A percentile compares a stretch with the other conserved stretches of the same genome.
These are phyloP conservation scores for Asterochloris erici DNA, from an alignment of 139 green algal species.

Conservation along the genomic window DNA sequence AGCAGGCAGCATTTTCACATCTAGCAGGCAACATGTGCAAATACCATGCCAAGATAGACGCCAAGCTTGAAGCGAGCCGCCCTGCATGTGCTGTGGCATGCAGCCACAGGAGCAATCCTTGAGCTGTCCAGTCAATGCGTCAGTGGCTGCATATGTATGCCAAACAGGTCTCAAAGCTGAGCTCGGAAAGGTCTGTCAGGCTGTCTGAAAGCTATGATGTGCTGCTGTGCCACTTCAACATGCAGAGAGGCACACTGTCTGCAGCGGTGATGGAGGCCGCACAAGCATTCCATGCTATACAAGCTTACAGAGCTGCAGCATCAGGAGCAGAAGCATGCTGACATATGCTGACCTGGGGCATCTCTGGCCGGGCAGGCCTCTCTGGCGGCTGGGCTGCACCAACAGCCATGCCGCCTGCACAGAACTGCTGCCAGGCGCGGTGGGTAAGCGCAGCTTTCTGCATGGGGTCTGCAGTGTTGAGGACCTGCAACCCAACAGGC, in stretches of 20 bases:
- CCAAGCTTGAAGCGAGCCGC: not conserved
- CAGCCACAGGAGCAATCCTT: not conserved
- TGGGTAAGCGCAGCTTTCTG: conserved; percentile 10
- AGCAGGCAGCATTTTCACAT: not conserved
- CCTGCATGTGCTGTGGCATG: not conserved
- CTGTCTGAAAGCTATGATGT: not conserved
- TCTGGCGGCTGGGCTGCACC: not conserved
- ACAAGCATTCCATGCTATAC: too few relatives aligned
- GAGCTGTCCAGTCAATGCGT: not conserved
- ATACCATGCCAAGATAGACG: not conserved
- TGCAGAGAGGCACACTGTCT: not conserved
- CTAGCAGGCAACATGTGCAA: not conserved
- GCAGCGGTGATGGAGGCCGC: not conserved
- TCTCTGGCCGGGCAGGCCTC: not conserved
- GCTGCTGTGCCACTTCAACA: not conserved
- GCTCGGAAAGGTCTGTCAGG: not conserved
- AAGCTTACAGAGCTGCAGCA: not conserved
- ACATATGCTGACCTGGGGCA: not conserved
- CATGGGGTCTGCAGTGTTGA: not conserved
- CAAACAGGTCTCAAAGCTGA: not conserved
- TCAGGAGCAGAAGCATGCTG: not conserved
- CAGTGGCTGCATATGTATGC: not conserved
- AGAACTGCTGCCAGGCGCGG: conserved; percentile 6
- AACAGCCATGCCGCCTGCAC: not conserved
- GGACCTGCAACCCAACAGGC: not conserved